A percentile compares a stretch with the other conserved stretches of the same genome.
phyloP scores from a whole-genome alignment of 2,329 filamentous ascomycete genomes.

The Purpureocillium lavendulum region DNA sequence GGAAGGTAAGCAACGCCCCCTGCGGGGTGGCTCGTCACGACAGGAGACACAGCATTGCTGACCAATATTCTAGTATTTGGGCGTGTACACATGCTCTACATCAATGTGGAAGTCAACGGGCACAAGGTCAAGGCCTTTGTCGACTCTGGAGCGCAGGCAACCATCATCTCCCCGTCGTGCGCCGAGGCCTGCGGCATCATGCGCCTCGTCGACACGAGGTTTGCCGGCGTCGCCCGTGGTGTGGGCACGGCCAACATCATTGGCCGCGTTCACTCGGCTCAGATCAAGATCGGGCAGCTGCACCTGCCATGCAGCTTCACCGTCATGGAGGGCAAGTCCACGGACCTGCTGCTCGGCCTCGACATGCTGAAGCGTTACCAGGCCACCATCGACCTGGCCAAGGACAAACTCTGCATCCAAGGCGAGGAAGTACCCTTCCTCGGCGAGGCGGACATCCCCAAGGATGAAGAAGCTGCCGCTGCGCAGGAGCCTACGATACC shows the following conservation, averaged over 20 bases:
- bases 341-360: slow-evolving; percentile 84
- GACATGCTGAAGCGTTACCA: slow-evolving; percentile 98
- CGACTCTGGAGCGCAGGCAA: slow-evolving; percentile 94
- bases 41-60: neutral
- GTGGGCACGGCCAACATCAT: slow-evolving; percentile 93
- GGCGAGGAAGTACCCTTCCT: slow-evolving; percentile 84
- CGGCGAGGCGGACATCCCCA: slow-evolving; percentile 91
- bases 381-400: slow-evolving; percentile 79
- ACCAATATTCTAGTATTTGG: slow-evolving; percentile 63
- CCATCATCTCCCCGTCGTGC: slow-evolving; percentile 94
- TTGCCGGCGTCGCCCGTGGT: slow-evolving; percentile 83
- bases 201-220: slow-evolving; percentile 87
- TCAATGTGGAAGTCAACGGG: slow-evolving; percentile 90
- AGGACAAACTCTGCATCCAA: slow-evolving; percentile 80
- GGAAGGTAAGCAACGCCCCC: slow-evolving; percentile 58
- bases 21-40: neutral
- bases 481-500: slow-evolving; percentile 75
- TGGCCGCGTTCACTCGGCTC: slow-evolving; percentile 88
- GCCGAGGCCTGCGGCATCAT: slow-evolving; percentile 92
- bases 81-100: slow-evolving; percentile 91
- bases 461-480: slow-evolving; percentile 64
- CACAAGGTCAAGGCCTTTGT: slow-evolving; percentile 91
- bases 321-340: slow-evolving; percentile 97
- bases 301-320: slow-evolving; percentile 94
- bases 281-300: slow-evolving; percentile 84